Evolutionary conservation across 1,284 basidiomycete species (phyloP), one percentile per base, ranked within the genome.

Genomic region (Malassezia furfur): DNA sequence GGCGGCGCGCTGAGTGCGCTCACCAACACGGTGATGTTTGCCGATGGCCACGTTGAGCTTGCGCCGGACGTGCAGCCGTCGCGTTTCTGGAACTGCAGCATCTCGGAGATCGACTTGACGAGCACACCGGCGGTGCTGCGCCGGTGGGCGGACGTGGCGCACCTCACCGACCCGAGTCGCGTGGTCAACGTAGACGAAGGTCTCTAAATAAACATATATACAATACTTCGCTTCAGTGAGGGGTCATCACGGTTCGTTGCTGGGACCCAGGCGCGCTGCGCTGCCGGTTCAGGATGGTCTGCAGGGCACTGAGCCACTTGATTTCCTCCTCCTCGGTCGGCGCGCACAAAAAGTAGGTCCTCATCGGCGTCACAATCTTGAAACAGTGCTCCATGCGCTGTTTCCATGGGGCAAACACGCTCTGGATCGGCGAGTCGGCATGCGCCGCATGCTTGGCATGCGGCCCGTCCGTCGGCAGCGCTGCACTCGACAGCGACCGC

Each of bases 261-360:
- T 28, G 12, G 15, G 37, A 9, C 48, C 38, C 22, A 7, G 36
- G 30, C n/a, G 43, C 44, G 11, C 17, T 64, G 19, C 66, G 54
- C 50, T 63, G 64, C 15, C 66, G 48, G 14, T 60, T 85, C 63
- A 96, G 84, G 66, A 96, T 80, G 62, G 90, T 90, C 51, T 89
- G 84, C 44, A 98, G 82, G 9, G 91, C 90, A 43, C 89, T 89
- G 39, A 98, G 79, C 94, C 94, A 99, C 75, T 87, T 88, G 76
- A 98, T 94, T 78, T 98, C 94, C 67, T 98, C 93, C 67, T 96
- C 94, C 76, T 98, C 94, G 54, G 82, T 86, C 3, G 94, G 93
- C 10, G 93, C 94, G 68, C 91, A 96, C 19, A 96, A 80, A 55
- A 96, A 77, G 60, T 89, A 80, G 21, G 87, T 85, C 53, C 90